Evolutionary conservation across 2,329 filamentous ascomycete species (phyloP), one percentile per base, ranked within the genome.

Genomic region (Helotiales sp.): DNA sequence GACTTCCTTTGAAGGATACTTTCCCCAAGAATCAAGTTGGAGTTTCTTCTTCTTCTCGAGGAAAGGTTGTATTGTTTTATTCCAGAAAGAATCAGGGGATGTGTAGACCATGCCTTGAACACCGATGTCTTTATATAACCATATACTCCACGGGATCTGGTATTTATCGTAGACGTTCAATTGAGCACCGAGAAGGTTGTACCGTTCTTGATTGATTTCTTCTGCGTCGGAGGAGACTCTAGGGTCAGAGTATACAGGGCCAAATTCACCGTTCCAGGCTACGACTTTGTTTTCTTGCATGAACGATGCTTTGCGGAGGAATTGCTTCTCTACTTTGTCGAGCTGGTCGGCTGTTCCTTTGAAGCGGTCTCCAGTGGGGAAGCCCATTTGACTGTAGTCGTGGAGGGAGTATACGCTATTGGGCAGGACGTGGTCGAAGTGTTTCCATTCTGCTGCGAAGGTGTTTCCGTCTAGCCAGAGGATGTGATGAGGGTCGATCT

Each of bases 41-140:
- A 83, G 72, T 0, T 67, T 64, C 8, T 77, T 74, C 67, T 86
- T 86, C 73, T 84, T 86, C 48, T 78, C 75, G 0, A 85, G 67
- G 54, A 85, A 83, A 0, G 77, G 75, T 17, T 73, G 66, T 40
- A 85, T 76, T 2, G 78, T 76, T 22, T 73, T 73, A 68, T 82
- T 82, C 70, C 81, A 84, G 2, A 73, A 63, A 7, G 74, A 77
- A 10, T 77, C 49, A 10, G 63, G 61, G 24, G 56, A 40, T 6
- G 78, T 72, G 59, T 81, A 78, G 0, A 81, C 72, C 80, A 84
- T 82, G 5, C 81, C 81, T 67, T 83, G 80, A 44, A 80, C 75
- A 0, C 81, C 80, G 36, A 84, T 77, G 57, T 84, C 81, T 66
- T 84, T 84, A 69, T 82, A 84, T 0, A 81, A 69, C 81, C 81